Conservation (phyloP, 2,329 filamentous ascomycete genomes). For the Scedosporium aurantiacum region DNA sequence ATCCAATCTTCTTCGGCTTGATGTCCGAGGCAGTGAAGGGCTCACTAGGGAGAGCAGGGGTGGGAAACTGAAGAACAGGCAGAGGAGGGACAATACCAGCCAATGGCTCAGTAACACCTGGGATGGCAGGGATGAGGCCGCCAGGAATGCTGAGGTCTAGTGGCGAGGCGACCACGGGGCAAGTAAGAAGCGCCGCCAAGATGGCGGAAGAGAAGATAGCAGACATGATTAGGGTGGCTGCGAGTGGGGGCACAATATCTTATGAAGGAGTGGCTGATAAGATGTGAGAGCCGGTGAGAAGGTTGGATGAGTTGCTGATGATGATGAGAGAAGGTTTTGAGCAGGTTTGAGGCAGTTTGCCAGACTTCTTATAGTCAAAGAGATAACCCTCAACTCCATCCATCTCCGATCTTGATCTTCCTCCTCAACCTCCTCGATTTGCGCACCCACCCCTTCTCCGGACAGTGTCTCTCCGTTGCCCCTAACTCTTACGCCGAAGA, state of each 20-base stretch:
- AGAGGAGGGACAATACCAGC: slow-evolving; percentile 37
- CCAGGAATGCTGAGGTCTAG: slow-evolving; percentile 29
- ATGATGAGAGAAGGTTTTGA: not conserved
- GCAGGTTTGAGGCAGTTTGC: slow-evolving; percentile 1
- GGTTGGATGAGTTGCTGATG: not conserved
- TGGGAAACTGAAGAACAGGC: slow-evolving; percentile 47
- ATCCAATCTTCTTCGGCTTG: slow-evolving; percentile 55
- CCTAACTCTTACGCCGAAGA: not conserved
- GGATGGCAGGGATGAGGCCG: slow-evolving; percentile 44
- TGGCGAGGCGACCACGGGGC: slow-evolving; percentile 11
- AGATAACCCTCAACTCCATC: not conserved
- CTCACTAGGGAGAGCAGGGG: slow-evolving; percentile 43
- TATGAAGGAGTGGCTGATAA: not conserved
- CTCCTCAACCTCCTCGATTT: not conserved
- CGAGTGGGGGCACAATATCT: not conserved
- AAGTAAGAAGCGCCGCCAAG: slow-evolving; percentile 1
- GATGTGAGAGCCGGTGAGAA: not conserved
- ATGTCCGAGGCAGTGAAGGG: slow-evolving; percentile 42
- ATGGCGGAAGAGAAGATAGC: not conserved
- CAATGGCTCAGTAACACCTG: slow-evolving; percentile 48
- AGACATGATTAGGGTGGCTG: not conserved
- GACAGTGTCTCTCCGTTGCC: not conserved
- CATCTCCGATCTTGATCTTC: not conserved
- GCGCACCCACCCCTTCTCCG: not conserved
- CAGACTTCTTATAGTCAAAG: not conserved